Base-by-base conservation (phyloP, 495 filamentous ascomycete species). In the Aspergillus sparsus region DNA sequence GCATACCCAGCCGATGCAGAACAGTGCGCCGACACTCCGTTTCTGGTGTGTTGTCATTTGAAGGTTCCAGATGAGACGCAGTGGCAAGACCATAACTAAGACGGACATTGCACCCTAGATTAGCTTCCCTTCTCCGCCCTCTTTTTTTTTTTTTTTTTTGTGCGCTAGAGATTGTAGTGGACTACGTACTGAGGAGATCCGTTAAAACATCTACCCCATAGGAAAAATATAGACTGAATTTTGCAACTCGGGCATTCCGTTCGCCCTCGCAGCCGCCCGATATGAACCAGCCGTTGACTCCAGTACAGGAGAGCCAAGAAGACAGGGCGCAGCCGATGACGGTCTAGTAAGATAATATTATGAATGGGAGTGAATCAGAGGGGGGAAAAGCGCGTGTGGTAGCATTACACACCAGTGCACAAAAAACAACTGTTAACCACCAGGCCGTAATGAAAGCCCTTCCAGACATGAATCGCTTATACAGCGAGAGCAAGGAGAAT, bases 1-100 rank as follows among this genome's bases (percentile, higher is more conserved):
- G 68, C 81, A 82, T 59, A 83, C 64, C 52, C 82, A 74, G 52
- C 79, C 73, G 10, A 82, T 68, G 47, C 76, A 74, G 63, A 84
- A 84, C 11, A 83, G 65, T 15, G 68, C 72, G 10, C 74, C 74
- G 39, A 84, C 70, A 15, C 75, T 80, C 12, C 75, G 12, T 62
- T 82, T 84, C 52, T 81, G 77, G 55, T 68, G 69, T 6, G 54
- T 55, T 21, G 76, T 71, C 39, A 82, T 75, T 45, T 71, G 72
- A 21, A 83, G 67, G 44, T 77, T 75, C 71, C 74, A 77, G 41
- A 83, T 78, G 10, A 83, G 70, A n/a, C 72, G 65, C 49, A 82
- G 57, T 6, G 80, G 80, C 56, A 83, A 73, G 31, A 72, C 69
- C 80, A 83, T 83, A 65, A 83, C 78, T 78, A 61, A 1, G 21